A percentile compares a stretch with the other conserved stretches of the same genome.
phyloP scores from a whole-genome alignment of 495 filamentous ascomycete genomes.

The Hypomontagnella monticulosa region DNA sequence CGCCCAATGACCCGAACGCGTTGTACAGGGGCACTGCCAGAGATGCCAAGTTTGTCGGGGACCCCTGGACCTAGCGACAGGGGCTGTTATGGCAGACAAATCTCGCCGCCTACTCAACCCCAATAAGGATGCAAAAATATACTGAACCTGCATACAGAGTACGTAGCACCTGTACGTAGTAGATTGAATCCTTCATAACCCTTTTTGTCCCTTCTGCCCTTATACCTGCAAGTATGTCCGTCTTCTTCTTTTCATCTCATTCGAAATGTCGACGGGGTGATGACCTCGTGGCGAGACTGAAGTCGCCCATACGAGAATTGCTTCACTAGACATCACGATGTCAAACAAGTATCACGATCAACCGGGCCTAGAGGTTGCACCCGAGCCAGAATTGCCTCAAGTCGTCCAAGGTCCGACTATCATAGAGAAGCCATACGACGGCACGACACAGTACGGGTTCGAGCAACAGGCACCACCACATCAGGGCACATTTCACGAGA shows the following conservation, averaged over 20 bases:
- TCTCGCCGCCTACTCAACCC: not conserved
- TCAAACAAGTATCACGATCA: conserved; percentile 1
- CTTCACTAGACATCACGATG: conserved; percentile 12
- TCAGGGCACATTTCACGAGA: conserved; percentile 8
- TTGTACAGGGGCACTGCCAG: conserved; percentile 18
- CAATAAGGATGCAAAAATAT: conserved; percentile 3
- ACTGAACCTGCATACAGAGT: not conserved
- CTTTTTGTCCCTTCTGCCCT: not conserved
- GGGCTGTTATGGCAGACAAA: conserved; percentile 1
- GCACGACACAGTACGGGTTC: conserved; percentile 15
- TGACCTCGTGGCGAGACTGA: conserved; percentile 10
- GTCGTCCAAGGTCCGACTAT: conserved; percentile 29
- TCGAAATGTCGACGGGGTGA: conserved; percentile 10
- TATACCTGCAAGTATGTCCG: not conserved
- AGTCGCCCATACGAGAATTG: conserved; percentile 7
- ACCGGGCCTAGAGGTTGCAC: conserved; percentile 32
- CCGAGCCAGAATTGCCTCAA: conserved; percentile 19
- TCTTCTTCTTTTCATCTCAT: conserved; percentile 1
- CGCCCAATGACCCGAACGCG: conserved; percentile 7
- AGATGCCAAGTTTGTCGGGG: conserved; percentile 6
- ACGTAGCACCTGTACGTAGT: not conserved
- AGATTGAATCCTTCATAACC: conserved; percentile 19
- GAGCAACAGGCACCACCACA: conserved; percentile 4
- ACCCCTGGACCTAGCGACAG: conserved; percentile 2
- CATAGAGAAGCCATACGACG: conserved; percentile 20